Percentiles rank a stretch among this genome's conserved stretches.
phyloP scores from a whole-genome alignment of 106 monocot species.

The Vanilla planifolia region DNA sequence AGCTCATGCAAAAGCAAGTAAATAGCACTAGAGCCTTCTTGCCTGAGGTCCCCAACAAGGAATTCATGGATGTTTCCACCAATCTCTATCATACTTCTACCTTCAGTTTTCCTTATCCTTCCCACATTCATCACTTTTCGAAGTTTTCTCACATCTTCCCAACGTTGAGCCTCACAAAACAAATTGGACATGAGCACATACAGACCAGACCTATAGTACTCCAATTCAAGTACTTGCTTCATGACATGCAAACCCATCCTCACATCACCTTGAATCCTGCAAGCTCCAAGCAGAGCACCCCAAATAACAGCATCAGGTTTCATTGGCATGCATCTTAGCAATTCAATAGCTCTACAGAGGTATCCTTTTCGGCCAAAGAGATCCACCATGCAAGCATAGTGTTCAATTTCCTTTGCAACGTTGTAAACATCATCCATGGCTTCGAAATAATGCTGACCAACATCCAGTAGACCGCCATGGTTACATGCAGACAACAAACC shows the following conservation, averaged over 20 bases:
- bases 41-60: constrained; percentile 36
- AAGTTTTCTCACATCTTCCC: constrained; percentile 34
- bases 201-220: constrained; percentile 25
- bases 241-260: constrained; percentile 33
- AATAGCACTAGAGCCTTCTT: constrained; percentile 27
- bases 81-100: constrained; percentile 47
- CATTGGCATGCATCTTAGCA: constrained; percentile 55
- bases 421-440: constrained; percentile 38
- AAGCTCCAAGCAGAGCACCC: constrained; percentile 69
- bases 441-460: constrained; percentile 43
- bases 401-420: constrained; percentile 44
- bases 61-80: constrained; percentile 23
- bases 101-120: constrained; percentile 40
- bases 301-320: constrained; percentile 63
- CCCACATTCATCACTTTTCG: constrained; percentile 48
- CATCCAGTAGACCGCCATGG: constrained; percentile 45
- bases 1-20: constrained; percentile 19
- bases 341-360: constrained; percentile 27
- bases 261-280: constrained; percentile 56
- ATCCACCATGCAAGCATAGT: constrained; percentile 84
- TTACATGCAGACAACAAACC: constrained; percentile 58
- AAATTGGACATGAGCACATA: constrained; percentile 57
- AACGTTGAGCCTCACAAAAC: constrained; percentile 27
- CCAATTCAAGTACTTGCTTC: constrained; percentile 51
- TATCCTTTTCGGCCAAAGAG: constrained; percentile 48